Evolutionary conservation across 441 rosid species (phyloP).

Genomic region (Arabidopsis lyrata): DNA sequence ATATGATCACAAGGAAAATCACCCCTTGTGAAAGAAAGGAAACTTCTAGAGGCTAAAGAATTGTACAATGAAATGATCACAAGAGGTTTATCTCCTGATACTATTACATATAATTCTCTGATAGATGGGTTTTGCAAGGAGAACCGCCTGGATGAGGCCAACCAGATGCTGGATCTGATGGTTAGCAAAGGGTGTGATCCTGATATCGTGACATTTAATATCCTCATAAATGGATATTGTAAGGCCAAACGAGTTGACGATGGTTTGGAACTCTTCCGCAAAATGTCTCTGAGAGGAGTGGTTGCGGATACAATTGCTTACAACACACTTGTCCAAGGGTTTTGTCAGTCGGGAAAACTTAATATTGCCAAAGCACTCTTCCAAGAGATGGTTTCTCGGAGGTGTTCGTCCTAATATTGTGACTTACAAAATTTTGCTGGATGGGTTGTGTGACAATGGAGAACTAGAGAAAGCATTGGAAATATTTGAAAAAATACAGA

Average conservation of each 20-base stretch:
- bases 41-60: not conserved
- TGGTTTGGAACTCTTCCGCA: too few species aligned
- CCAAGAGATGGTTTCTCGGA: constrained; percentile 30
- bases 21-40: not conserved
- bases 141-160: too few species aligned
- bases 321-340: not conserved
- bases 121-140: too few species aligned
- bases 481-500: constrained; percentile 8
- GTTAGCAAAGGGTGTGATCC: too few species aligned
- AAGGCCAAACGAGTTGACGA: too few species aligned
- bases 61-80: not conserved
- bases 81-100: not conserved
- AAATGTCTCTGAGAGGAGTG: not conserved
- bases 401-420: not conserved
- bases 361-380: constrained; percentile 27
- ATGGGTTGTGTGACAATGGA: constrained; percentile 40
- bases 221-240: too few species aligned
- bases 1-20: not conserved
- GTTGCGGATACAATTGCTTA: not conserved
- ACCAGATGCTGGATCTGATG: too few species aligned
- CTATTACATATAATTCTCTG: not conserved
- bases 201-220: too few species aligned
- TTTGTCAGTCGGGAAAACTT: not conserved
- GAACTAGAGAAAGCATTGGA: not conserved
- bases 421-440: constrained; percentile 26